phyloP scores from a whole-genome alignment of 305 asterid species.

The Fraxinus ornus region DNA sequence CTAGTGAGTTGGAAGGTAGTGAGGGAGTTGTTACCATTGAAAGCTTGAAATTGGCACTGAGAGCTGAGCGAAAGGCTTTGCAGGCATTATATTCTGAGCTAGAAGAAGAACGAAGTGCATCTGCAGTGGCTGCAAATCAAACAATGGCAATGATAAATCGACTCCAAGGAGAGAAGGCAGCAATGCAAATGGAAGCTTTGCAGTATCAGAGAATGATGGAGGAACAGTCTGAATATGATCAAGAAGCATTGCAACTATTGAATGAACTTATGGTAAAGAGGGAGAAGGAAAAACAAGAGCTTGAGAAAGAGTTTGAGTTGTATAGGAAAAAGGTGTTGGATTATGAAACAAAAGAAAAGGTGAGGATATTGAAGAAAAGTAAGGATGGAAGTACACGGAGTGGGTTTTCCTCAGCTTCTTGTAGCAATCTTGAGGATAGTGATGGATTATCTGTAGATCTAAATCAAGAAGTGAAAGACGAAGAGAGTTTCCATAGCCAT shows the following conservation, averaged over 20 bases:
- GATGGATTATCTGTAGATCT: constrained; percentile 71
- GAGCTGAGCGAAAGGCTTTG: constrained; percentile 67
- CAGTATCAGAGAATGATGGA: constrained; percentile 99
- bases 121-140: constrained; percentile 85
- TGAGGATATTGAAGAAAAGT: constrained; percentile 48
- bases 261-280: constrained; percentile 92
- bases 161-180: constrained; percentile 94
- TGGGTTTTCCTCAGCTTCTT: constrained; percentile 68
- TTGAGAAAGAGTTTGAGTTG: constrained; percentile 60
- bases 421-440: constrained; percentile 75
- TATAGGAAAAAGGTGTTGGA: constrained; percentile 67
- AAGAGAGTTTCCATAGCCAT: constrained; percentile 40
- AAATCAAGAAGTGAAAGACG: constrained; percentile 66
- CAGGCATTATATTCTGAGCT: constrained; percentile 67
- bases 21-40: constrained; percentile 66
- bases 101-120: constrained; percentile 91
- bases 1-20: constrained; percentile 66
- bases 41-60: constrained; percentile 54
- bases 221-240: constrained; percentile 95
- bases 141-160: constrained; percentile 97
- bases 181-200: constrained; percentile 96
- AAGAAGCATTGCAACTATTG: constrained; percentile 87
- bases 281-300: constrained; percentile 83
- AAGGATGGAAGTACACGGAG: constrained; percentile 59
- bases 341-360: constrained; percentile 63